Conservation (phyloP, 495 filamentous ascomycete species). For the Podospora comata region DNA sequence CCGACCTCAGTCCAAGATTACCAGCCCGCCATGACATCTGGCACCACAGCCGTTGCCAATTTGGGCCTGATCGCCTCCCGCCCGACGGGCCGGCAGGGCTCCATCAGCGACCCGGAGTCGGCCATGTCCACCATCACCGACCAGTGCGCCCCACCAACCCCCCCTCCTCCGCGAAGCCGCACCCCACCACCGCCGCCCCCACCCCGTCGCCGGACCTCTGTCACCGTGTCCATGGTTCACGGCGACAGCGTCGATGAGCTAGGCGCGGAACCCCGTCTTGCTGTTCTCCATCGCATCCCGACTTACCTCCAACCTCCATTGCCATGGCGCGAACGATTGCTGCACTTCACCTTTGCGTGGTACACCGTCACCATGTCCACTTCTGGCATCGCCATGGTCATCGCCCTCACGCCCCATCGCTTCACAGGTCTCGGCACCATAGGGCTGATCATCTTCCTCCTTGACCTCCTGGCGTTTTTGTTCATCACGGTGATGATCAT, state of each 20-base stretch:
- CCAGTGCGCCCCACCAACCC: neutral
- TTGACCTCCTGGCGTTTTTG: slow-evolving; percentile 60
- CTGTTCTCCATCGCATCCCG: slow-evolving; percentile 26
- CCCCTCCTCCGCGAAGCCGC: neutral
- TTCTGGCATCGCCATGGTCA: slow-evolving; percentile 59
- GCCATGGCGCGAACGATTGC: slow-evolving; percentile 43
- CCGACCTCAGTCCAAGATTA: slow-evolving; percentile 1
- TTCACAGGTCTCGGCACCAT: slow-evolving; percentile 58
- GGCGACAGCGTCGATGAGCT: neutral
- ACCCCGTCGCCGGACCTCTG: neutral
- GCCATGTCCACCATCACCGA: neutral
- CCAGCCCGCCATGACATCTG: slow-evolving; percentile 1
- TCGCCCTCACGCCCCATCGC: slow-evolving; percentile 55
- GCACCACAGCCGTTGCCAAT: neutral
- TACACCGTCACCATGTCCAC: slow-evolving; percentile 68
- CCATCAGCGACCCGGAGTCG: neutral
- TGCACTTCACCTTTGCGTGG: slow-evolving; percentile 73
- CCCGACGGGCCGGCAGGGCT: neutral
- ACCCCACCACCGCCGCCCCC: neutral
- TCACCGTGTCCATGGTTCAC: neutral
- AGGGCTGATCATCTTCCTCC: slow-evolving; percentile 58
- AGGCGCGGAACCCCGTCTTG: slow-evolving; percentile 1
- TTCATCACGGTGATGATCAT: slow-evolving; percentile 51
- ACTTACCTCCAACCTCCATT: slow-evolving; percentile 32
- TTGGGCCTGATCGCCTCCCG: neutral